Conservation (phyloP, 352 stramenopile genomes). For the Phytophthora syringae region DNA sequence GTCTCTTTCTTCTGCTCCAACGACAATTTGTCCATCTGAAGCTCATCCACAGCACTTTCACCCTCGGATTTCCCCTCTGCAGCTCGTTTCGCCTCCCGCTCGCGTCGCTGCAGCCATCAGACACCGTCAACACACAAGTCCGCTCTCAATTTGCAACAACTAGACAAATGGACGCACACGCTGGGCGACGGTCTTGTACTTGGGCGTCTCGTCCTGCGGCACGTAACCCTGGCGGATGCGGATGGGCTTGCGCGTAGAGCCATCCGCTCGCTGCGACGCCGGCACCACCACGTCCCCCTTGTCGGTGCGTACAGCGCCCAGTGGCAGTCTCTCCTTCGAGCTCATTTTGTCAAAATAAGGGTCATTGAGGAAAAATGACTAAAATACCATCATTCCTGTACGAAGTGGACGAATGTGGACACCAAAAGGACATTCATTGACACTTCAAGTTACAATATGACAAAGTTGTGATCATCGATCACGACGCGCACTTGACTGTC, state of each 20-base stretch:
- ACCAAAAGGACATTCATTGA: not conserved
- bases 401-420: not conserved
- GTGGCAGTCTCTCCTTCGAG: conserved; percentile 41
- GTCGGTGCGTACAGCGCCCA: conserved; percentile 66
- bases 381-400: conserved; percentile 14
- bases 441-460: conserved; percentile 22
- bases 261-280: conserved; percentile 66
- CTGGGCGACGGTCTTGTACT: conserved; percentile 79
- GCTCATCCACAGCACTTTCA: conserved; percentile 18
- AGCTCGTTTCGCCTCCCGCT: conserved; percentile 26
- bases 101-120: conserved; percentile 16
- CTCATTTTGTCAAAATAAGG: conserved; percentile 5
- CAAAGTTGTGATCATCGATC: conserved; percentile 29
- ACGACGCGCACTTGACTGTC: conserved; percentile 25
- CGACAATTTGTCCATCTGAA: conserved; percentile 43
- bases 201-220: conserved; percentile 81
- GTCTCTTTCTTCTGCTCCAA: conserved; percentile 32
- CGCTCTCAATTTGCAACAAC: not conserved
- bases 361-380: no score
- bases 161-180: conserved; percentile 40
- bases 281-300: conserved; percentile 75
- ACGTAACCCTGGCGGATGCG: conserved; percentile 84
- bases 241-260: conserved; percentile 79
- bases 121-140: conserved; percentile 4
- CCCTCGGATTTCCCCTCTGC: conserved; percentile 8